Evolutionary conservation across 2,329 filamentous ascomycete species (phyloP), one percentile per base, ranked within the genome.

Genomic region (Fusarium aywerte): DNA sequence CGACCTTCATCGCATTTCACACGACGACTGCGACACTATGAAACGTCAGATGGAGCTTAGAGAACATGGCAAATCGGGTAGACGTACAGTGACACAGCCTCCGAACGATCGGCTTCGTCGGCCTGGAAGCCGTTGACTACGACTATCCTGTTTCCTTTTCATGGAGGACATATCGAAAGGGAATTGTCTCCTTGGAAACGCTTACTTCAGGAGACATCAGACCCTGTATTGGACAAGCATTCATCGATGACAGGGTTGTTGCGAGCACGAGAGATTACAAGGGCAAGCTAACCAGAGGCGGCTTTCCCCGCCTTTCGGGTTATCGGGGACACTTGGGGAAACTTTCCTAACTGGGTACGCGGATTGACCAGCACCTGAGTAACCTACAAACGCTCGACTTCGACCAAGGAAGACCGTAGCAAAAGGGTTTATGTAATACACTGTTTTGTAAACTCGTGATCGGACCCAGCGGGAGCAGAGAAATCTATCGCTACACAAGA

Each of bases 1-100:
- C 54, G 66, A 0, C 32, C 45, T 29, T 69, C 66, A 11, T 69
- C 67, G 6, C 67, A 69, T 23, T 69, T 69, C 15, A 69, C 53
- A 7, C 67, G 67, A 32, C 67, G 66, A 20, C 50, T 53, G 12
- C 67, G 55, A 12, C 66, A 69, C 66, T 69, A 18, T 2, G 0
- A 4, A 13, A 16, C 10, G 8, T 68, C 8, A 68, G 65, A 8
- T 3, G 6, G 12, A n/a, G 5, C 8, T n/a, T 15, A 1, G 1
- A 11, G 29, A 8, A 3, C 7, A 7, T 2, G 2, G 7, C 3
- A 4, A 4, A 16, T 2, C 8, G 3, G n/a, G 18, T 10, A 1
- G 11, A 60, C 49, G 2, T 18, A 68, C 65, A 3, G 65, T 69
- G 11, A 53, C 40, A 27, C 65, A 68, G 18, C 65, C 65, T 3